phyloP scores from a whole-genome alignment of 768 basidiomycete species.

The Rhodotorula kratochvilovae region DNA sequence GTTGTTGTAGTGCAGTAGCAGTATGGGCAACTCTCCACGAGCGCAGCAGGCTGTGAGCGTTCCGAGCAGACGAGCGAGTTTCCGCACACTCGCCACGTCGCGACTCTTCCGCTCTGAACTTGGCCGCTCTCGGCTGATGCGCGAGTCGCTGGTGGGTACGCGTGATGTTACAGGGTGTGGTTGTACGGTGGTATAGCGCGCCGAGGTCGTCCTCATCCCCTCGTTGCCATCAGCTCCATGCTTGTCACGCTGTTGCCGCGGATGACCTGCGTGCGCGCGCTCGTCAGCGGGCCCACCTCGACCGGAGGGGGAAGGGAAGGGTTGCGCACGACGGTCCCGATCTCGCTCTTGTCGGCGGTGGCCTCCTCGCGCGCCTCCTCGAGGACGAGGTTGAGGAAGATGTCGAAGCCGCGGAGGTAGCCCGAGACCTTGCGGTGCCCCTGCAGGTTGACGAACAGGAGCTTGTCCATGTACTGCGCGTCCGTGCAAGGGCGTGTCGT shows the following conservation, averaged over 20 bases:
- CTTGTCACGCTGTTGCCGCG: constrained; percentile 94
- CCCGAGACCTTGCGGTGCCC: constrained; percentile 90
- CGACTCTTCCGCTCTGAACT: too few relatives aligned
- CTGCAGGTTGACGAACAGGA: constrained; percentile 76
- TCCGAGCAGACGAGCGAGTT: too few relatives aligned
- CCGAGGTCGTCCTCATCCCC: background rate
- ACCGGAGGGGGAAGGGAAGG: background rate
- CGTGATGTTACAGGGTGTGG: background rate
- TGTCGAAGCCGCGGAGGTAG: constrained; percentile 89
- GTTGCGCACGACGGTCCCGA: constrained; percentile 75
- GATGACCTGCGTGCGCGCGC: constrained; percentile 63
- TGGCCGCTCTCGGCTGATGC: too few relatives aligned
- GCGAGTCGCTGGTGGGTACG: too few relatives aligned
- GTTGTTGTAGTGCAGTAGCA: background rate
- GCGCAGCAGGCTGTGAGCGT: too few relatives aligned
- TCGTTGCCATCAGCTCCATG: constrained; percentile 61
- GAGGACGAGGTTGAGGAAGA: constrained; percentile 96
- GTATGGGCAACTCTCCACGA: background rate
- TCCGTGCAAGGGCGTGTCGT: background rate
- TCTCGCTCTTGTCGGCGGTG: constrained; percentile 67
- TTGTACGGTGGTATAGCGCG: background rate
- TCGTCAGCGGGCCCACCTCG: background rate
- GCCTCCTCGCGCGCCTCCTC: constrained; percentile 93
- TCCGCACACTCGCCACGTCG: too few relatives aligned
- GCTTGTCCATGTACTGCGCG: constrained; percentile 95